Percentiles rank a stretch among this genome's conserved stretches.
Evolutionary conservation across 352 stramenopile species (phyloP).

Genomic region (Sclerospora graminicola): DNA sequence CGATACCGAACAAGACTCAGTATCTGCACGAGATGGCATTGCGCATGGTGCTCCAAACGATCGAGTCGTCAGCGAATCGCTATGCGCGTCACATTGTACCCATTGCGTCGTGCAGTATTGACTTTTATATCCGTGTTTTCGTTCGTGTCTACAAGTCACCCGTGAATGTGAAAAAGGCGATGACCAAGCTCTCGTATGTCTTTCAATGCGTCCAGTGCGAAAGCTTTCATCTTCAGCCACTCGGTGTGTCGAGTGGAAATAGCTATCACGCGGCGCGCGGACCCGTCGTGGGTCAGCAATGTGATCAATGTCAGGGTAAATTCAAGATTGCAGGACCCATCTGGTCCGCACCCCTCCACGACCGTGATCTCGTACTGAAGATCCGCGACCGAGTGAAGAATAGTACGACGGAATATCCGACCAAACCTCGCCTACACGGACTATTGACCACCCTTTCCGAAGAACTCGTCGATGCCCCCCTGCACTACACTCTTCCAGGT

Average conservation of each 20-base stretch:
- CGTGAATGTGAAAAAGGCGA: slow-evolving; percentile 89
- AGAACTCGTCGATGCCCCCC: slow-evolving; percentile 90
- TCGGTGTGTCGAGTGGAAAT: slow-evolving; percentile 84
- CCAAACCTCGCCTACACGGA: slow-evolving; percentile 88
- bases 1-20: slow-evolving; percentile 80
- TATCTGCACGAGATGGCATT: slow-evolving; percentile 85
- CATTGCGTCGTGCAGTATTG: slow-evolving; percentile 96
- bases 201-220: slow-evolving; percentile 93
- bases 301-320: slow-evolving; percentile 75
- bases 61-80: slow-evolving; percentile 90
- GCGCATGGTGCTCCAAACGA: slow-evolving; percentile 90
- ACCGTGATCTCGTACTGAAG: slow-evolving; percentile 81
- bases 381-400: slow-evolving; percentile 73
- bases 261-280: slow-evolving; percentile 75
- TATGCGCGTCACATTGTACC: slow-evolving; percentile 97
- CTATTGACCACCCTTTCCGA: slow-evolving; percentile 93
- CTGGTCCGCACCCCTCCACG: slow-evolving; percentile 95
- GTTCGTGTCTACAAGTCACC: slow-evolving; percentile 97
- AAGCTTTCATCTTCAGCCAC: slow-evolving; percentile 94
- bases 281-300: slow-evolving; percentile 55
- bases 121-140: slow-evolving; percentile 99
- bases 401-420: slow-evolving; percentile 84
- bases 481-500: slow-evolving; percentile 95
- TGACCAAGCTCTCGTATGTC: slow-evolving; percentile 86
- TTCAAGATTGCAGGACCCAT: slow-evolving; percentile 93